phyloP scores from a whole-genome alignment of 768 basidiomycete species.

The Rickenella mellea region DNA sequence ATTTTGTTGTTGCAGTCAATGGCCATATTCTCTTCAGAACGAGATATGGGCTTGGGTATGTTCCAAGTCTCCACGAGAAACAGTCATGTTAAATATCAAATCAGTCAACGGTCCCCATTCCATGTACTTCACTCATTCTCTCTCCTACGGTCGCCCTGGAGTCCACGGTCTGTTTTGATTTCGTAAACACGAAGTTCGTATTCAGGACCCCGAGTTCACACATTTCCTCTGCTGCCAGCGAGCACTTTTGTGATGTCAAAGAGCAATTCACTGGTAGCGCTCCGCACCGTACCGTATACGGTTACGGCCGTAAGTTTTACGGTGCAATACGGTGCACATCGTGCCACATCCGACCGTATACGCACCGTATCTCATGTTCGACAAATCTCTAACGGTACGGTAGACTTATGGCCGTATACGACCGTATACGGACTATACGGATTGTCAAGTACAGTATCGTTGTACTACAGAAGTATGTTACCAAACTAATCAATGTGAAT shows the following conservation, averaged over 20 bases:
- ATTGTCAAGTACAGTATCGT: neutral
- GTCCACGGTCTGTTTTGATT: too few relatives aligned
- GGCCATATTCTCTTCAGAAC: conserved; percentile 94
- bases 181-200: too few relatives aligned
- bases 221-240: too few relatives aligned
- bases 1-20: too few relatives aligned
- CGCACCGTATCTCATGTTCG: neutral
- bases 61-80: conserved; percentile 9
- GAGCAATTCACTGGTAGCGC: too few relatives aligned
- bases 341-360: conserved; percentile 1
- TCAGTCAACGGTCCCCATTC: conserved; percentile 83
- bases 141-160: too few relatives aligned
- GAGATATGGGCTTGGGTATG: conserved; percentile 90
- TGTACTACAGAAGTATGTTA: neutral
- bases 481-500: too few relatives aligned
- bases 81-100: conserved; percentile 1
- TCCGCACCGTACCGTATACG: conserved; percentile 9
- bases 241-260: too few relatives aligned
- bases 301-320: conserved; percentile 4
- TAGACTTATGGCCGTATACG: neutral
- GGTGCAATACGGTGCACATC: neutral
- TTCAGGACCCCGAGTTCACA: too few relatives aligned
- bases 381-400: neutral
- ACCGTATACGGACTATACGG: neutral
- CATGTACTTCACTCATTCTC: conserved; percentile 92